These are phyloP conservation scores for Candida labiduridarum DNA, from an alignment of 1,139 yeast genomes.

Conservation along the genomic window DNA sequence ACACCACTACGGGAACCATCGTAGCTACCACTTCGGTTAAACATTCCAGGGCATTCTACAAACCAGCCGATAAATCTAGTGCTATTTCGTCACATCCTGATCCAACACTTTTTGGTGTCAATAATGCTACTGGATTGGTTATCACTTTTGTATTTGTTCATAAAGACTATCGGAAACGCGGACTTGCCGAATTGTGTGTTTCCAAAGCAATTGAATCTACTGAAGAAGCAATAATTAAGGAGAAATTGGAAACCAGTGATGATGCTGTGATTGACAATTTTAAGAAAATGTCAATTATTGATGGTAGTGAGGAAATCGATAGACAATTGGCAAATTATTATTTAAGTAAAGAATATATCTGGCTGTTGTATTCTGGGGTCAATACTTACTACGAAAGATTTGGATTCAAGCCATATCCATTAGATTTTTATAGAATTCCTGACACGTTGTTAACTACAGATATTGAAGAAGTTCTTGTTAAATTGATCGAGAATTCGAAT, in stretches of 20 bases:
- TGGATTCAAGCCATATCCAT: constrained; percentile 43
- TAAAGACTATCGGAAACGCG: constrained; percentile 29
- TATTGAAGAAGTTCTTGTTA: constrained; percentile 24
- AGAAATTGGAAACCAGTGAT: constrained; percentile 27
- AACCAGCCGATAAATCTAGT: constrained; percentile 31
- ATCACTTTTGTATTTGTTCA: constrained; percentile 34
- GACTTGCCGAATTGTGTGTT: constrained; percentile 33
- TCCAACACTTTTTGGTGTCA: constrained; percentile 36
- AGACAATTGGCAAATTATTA: constrained; percentile 35
- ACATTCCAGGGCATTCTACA: constrained; percentile 31
- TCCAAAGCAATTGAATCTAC: constrained; percentile 32
- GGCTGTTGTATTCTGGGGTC: constrained; percentile 43
- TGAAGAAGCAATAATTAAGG: constrained; percentile 32
- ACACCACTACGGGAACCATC: constrained; percentile 24
- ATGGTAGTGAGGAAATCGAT: constrained; percentile 31
- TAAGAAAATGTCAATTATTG: constrained; percentile 31
- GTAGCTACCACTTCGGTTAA: constrained; percentile 32
- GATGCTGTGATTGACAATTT: constrained; percentile 28
- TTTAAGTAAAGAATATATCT: constrained; percentile 39
- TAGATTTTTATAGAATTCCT: constrained; percentile 40
- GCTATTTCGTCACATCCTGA: constrained; percentile 37
- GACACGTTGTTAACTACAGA: constrained; percentile 21
- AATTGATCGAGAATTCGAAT: constrained; percentile 20
- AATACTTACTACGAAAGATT: constrained; percentile 36
- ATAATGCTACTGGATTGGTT: constrained; percentile 28